These are phyloP conservation scores for Emericellopsis cladophorae DNA, from an alignment of 2,329 filamentous ascomycete genomes.

Conservation along the genomic window DNA sequence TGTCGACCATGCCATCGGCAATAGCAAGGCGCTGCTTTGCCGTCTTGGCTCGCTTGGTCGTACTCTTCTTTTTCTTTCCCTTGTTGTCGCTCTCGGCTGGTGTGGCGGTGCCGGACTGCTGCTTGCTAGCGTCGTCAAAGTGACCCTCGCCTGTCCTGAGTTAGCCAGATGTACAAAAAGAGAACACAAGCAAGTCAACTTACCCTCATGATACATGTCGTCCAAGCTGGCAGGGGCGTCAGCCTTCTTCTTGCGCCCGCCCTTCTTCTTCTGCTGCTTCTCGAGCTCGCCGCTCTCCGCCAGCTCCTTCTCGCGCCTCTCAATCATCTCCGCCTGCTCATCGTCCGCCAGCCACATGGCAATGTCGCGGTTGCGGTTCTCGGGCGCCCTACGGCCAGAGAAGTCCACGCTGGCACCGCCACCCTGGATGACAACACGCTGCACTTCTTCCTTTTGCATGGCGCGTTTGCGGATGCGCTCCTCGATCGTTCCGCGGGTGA, in stretches of 20 bases:
- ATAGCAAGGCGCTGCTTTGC: slow-evolving; percentile 57
- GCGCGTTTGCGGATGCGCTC: slow-evolving; percentile 96
- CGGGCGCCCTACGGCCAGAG: slow-evolving; percentile 74
- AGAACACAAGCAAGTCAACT: slow-evolving; percentile 22
- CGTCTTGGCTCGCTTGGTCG: slow-evolving; percentile 47
- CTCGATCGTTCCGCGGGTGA: slow-evolving; percentile 93
- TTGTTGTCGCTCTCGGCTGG: slow-evolving; percentile 49
- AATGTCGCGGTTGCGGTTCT: slow-evolving; percentile 95
- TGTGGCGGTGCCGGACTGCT: slow-evolving; percentile 65
- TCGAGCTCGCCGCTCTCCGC: slow-evolving; percentile 58
- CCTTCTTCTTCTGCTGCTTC: slow-evolving; percentile 51
- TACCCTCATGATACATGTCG: slow-evolving; percentile 98
- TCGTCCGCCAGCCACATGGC: slow-evolving; percentile 98
- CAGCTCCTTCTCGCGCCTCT: slow-evolving; percentile 81
- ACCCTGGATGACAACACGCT: slow-evolving; percentile 90
- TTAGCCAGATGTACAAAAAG: slow-evolving; percentile 10
- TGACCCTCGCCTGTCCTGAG: slow-evolving; percentile 68
- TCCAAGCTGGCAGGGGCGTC: slow-evolving; percentile 58
- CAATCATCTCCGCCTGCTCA: slow-evolving; percentile 87
- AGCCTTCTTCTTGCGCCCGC: slow-evolving; percentile 40
- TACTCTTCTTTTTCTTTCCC: slow-evolving; percentile 38
- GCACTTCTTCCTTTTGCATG: slow-evolving; percentile 95
- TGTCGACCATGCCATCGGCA: slow-evolving; percentile 40
- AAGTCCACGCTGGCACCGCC: slow-evolving; percentile 90
- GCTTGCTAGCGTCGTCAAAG: slow-evolving; percentile 78